phyloP scores from a whole-genome alignment of 306 rosid species.

The Trichosanthes truncata region DNA sequence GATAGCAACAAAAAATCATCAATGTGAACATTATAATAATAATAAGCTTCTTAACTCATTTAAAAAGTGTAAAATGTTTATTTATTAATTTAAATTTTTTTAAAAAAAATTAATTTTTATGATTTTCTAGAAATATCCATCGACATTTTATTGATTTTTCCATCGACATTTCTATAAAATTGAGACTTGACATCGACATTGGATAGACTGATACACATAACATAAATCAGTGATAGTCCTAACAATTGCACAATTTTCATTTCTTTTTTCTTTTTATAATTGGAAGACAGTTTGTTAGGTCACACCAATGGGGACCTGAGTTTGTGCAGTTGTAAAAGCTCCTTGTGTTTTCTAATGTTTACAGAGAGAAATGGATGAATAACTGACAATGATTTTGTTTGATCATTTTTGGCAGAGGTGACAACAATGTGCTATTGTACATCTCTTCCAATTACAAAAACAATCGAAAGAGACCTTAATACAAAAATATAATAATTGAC shows the following conservation, averaged over 20 bases:
- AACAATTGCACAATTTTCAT: not conserved
- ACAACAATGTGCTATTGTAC: not conserved
- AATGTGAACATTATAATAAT: no score
- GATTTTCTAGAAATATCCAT: no score
- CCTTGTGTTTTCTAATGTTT: not conserved
- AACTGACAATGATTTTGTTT: not conserved
- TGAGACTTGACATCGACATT: no score
- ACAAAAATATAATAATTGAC: not conserved
- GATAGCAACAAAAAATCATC: no score
- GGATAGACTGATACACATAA: no score
- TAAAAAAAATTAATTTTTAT: no score
- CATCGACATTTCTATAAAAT: no score
- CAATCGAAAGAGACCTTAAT: not conserved
- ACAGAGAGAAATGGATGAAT: not conserved
- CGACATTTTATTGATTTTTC: no score
- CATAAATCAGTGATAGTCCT: no score
- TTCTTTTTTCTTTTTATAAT: not conserved
- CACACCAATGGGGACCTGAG: not conserved
- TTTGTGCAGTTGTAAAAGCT: not conserved
- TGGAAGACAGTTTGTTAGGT: not conserved
- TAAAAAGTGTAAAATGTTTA: no score
- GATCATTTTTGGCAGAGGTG: not conserved
- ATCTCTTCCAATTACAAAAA: not conserved
- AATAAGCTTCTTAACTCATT: no score
- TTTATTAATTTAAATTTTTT: no score